phyloP scores from a whole-genome alignment of 345 rosid species.

The Arabidopsis thaliana region DNA sequence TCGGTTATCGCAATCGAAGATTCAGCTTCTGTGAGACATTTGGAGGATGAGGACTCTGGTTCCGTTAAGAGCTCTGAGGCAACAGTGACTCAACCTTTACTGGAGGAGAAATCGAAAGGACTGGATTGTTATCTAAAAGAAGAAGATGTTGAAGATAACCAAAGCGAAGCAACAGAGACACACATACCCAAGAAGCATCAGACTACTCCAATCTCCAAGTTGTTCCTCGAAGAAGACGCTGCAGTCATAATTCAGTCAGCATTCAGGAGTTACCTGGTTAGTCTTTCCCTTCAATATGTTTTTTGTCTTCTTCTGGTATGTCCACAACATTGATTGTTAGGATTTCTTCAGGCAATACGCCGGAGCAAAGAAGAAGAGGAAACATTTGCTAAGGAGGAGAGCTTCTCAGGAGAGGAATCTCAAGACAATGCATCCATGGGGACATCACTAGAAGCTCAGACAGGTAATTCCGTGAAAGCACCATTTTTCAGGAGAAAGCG shows the following conservation, averaged over 20 bases:
- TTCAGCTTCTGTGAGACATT: constrained; percentile 76
- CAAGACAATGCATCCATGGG: constrained; percentile 62
- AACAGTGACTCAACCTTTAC: constrained; percentile 44
- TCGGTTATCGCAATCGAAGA: constrained; percentile 77
- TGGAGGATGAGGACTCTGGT: constrained; percentile 36
- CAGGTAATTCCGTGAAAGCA: constrained; percentile 61
- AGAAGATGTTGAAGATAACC: constrained; percentile 30
- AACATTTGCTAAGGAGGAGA: constrained; percentile 39
- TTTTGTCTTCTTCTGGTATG: constrained; percentile 4
- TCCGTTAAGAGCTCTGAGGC: constrained; percentile 43
- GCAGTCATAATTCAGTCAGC: constrained; percentile 76
- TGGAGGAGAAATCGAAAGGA: neutral
- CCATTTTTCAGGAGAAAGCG: constrained; percentile 51
- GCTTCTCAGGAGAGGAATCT: constrained; percentile 43
- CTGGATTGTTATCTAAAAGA: neutral
- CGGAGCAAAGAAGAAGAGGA: constrained; percentile 32
- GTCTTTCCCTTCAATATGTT: neutral
- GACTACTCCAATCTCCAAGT: constrained; percentile 53
- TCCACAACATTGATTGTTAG: neutral
- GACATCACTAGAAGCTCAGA: constrained; percentile 78
- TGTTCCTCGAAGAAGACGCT: constrained; percentile 74
- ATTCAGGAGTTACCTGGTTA: constrained; percentile 68
- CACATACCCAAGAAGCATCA: constrained; percentile 42
- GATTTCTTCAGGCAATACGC: constrained; percentile 51
- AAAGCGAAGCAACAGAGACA: constrained; percentile 47